These are phyloP conservation scores for Sporobolomyces phaffii DNA, from an alignment of 768 basidiomycete species.

Conservation along the genomic window DNA sequence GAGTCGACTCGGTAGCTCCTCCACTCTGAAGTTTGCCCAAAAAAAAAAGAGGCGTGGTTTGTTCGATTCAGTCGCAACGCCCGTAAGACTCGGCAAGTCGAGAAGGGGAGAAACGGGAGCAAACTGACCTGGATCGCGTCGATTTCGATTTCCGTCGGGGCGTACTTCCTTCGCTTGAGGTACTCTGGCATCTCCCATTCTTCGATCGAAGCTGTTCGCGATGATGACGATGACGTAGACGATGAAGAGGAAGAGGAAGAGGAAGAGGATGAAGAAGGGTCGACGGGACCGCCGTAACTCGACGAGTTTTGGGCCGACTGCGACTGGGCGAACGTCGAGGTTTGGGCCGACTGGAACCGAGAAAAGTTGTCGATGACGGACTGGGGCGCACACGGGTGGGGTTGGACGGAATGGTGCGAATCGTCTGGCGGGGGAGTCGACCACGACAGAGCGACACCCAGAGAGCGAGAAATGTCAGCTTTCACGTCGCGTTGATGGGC, in stretches of 20 bases:
- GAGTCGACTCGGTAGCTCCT: constrained; percentile 18
- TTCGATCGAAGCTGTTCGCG: neutral
- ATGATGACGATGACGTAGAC: neutral
- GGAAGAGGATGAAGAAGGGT: neutral
- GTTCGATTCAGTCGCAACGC: too few relatives aligned
- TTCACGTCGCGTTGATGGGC: too few relatives aligned
- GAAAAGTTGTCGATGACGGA: constrained; percentile 24
- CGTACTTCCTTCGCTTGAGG: constrained; percentile 13
- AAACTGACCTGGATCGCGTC: constrained; percentile 30
- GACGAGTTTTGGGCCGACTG: constrained; percentile 12
- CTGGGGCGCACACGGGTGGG: constrained; percentile 36
- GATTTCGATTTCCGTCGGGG: constrained; percentile 16
- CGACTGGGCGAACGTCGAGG: neutral
- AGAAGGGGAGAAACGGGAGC: neutral
- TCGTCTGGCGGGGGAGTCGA: neutral
- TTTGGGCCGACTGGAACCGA: constrained; percentile 9
- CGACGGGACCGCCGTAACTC: constrained; percentile 13
- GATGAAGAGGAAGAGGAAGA: too few relatives aligned
- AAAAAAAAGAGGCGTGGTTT: neutral
- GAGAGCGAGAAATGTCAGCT: too few relatives aligned
- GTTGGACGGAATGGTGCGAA: neutral
- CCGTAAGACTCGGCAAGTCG: too few relatives aligned
- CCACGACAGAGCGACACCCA: too few relatives aligned
- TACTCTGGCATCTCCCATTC: constrained; percentile 28
- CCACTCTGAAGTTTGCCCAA: constrained; percentile 4